Base-by-base conservation (phyloP, 2,329 filamentous ascomycete genomes). In the Verticillium albo-atrum region DNA sequence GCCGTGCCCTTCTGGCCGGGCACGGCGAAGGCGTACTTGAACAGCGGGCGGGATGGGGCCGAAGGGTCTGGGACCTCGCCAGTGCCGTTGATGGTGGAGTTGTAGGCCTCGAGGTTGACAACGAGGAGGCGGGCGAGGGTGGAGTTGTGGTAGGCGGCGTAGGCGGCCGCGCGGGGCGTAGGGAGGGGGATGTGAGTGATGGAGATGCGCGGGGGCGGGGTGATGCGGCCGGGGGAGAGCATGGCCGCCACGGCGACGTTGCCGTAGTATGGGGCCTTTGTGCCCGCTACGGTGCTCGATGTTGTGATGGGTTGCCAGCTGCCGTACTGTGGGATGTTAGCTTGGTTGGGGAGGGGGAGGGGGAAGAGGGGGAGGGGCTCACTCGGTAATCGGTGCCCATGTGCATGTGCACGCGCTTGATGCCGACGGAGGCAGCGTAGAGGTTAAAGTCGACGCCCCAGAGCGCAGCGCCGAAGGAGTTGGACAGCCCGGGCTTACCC, bases 401-500 rank as follows among this genome's bases (percentile, higher is more conserved):
- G 70, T 89, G 86, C 82, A 88, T 84, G 67, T 88, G 83, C 2
- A 85, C 77, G 23, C 85, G 79, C 52, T 74, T 73, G 71, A 89
- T 82, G 17, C 81, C 81, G 2, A 78, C 77, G 0, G 80, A 74
- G 1, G 85, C 86, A 57, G 78, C 78, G 67, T 81, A 83, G 6
- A 88, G 74, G 63, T 82, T 82, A 73, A 87, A 88, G 70, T 89
- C 85, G 14, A 88, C 67, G 26, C 77, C 82, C 86, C 85, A 89
- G 20, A 89, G 81, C 10, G 85, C 84, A 10, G 85, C 86, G 35
- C 86, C 86, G 68, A 89, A 89, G 0, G 83, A 77, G 72, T 89
- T 86, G 42, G 83, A 87, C 20, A 89, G 74, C 0, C 85, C 85
- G 0, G 85, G 82, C 6, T 78, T 77, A 58, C 85, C 86, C 72